These are phyloP conservation scores for Kingdonia uniflora DNA, from an alignment of 164 flowering plant species.

Conservation along the genomic window DNA sequence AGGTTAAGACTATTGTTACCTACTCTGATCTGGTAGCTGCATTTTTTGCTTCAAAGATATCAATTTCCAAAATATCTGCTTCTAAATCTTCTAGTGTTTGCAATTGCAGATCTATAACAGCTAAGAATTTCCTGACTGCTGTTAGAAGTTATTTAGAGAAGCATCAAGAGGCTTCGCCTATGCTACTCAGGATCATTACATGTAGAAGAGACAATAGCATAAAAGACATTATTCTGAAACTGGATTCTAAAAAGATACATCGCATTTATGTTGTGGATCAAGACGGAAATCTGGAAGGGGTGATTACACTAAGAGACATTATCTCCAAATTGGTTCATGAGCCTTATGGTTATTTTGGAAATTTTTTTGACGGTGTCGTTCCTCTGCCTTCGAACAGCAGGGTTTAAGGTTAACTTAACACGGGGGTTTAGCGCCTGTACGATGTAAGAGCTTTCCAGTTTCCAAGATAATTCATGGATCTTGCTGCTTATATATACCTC, in stretches of 20 bases:
- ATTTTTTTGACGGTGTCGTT: conserved; percentile 90
- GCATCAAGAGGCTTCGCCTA: conserved; percentile 38
- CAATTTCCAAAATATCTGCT: no score
- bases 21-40: no score
- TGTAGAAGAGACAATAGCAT: conserved; percentile 48
- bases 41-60: no score
- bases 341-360: conserved; percentile 88
- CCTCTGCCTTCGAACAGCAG: conserved; percentile 70
- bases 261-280: conserved; percentile 68
- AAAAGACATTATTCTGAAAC: conserved; percentile 64
- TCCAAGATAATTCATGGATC: no score
- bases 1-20: no score
- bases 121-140: conserved; percentile 68
- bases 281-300: conserved; percentile 67
- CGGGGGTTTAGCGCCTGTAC: no score
- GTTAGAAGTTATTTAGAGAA: conserved; percentile 43
- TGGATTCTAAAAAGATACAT: conserved; percentile 72
- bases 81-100: no score
- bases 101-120: conserved; percentile 60
- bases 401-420: conserved; percentile 22
- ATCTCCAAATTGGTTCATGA: conserved; percentile 94
- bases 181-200: conserved; percentile 48
- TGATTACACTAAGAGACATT: conserved; percentile 88
- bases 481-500: no score
- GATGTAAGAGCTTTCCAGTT: no score